A percentile compares a stretch with the other conserved stretches of the same genome.
Conservation (phyloP, 192 early-diverging fungal species). For the Coemansia sp. region DNA sequence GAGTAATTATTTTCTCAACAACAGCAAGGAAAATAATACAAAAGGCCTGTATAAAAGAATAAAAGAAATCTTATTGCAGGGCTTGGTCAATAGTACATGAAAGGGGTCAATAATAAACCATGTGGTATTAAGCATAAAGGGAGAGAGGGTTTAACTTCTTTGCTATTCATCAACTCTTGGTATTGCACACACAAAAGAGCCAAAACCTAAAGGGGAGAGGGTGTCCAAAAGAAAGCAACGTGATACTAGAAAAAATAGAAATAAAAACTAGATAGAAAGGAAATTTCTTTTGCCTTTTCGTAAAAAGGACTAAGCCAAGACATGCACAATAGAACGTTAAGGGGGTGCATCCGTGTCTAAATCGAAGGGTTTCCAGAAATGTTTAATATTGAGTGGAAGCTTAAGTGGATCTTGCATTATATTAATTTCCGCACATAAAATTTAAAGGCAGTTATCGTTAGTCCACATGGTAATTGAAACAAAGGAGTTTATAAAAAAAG, state of each 20-base stretch:
- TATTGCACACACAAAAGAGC: not conserved
- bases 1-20: not conserved
- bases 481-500: too few relatives aligned
- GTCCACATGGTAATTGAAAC: too few relatives aligned
- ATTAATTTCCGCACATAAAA: too few relatives aligned
- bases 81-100: not conserved
- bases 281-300: not conserved
- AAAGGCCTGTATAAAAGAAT: not conserved
- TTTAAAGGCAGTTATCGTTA: too few relatives aligned
- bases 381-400: too few relatives aligned
- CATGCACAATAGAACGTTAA: not conserved
- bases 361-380: too few relatives aligned
- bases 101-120: not conserved
- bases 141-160: not conserved
- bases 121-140: not conserved
- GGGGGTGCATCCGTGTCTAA: not conserved
- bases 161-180: not conserved
- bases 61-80: not conserved
- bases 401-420: too few relatives aligned
- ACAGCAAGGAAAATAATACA: not conserved
- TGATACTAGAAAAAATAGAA: not conserved
- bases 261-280: not conserved
- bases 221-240: not conserved
- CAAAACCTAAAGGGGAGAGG: too few relatives aligned
- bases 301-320: not conserved